Conservation (phyloP, 2,329 filamentous ascomycete genomes). For the Paecilomyces formosus region DNA sequence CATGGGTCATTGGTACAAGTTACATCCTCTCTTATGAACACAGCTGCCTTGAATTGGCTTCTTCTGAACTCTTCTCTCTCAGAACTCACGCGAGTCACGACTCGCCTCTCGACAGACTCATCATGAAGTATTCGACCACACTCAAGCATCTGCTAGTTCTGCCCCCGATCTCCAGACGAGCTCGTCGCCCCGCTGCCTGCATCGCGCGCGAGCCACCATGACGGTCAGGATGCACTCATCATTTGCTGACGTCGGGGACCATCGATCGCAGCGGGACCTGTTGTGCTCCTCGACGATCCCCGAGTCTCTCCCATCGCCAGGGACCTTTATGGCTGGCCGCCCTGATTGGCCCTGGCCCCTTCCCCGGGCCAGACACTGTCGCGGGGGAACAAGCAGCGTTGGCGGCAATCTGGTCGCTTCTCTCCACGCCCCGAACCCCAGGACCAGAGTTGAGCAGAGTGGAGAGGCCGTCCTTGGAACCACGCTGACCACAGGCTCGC, state of each 20-base stretch:
- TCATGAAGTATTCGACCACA: too few species aligned
- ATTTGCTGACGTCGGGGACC: background rate
- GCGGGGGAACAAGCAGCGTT: background rate
- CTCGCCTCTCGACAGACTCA: too few species aligned
- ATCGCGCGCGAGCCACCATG: background rate
- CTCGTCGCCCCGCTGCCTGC: background rate
- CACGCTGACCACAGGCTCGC: slow-evolving; percentile 1
- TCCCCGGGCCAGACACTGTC: background rate
- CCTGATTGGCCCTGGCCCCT: background rate
- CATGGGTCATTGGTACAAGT: too few species aligned
- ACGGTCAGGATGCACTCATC: background rate
- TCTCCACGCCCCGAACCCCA: background rate
- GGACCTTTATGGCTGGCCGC: background rate
- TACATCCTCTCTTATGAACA: too few species aligned
- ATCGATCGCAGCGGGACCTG: background rate
- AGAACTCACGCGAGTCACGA: too few species aligned
- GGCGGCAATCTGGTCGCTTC: background rate
- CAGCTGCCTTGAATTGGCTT: too few species aligned
- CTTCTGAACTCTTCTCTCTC: too few species aligned
- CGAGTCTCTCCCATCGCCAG: slow-evolving; percentile 12
- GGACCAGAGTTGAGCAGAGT: too few species aligned
- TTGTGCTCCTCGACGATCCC: background rate
- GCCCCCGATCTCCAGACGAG: background rate
- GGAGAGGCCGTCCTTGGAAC: background rate
- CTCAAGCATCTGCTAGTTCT: background rate